A percentile compares a stretch with the other conserved stretches of the same genome.
These are phyloP conservation scores for Durio zibethinus DNA, from an alignment of 345 rosid genomes.

Conservation along the genomic window DNA sequence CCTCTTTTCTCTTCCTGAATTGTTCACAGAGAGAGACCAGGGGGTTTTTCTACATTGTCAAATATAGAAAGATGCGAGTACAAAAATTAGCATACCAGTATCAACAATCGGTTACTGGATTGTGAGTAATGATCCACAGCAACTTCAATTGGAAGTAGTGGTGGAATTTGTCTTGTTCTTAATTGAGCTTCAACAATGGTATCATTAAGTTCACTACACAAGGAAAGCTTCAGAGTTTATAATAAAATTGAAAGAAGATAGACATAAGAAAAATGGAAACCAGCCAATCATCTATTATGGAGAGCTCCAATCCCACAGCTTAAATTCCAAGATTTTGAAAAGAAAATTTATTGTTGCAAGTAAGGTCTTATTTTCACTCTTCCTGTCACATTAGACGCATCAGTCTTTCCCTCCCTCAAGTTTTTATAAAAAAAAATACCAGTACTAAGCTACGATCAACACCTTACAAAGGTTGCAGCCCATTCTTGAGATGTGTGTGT, in stretches of 20 bases:
- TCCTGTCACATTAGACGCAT: background rate
- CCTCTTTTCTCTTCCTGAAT: background rate
- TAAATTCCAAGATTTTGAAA: constrained; percentile 8
- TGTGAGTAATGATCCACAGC: constrained; percentile 35
- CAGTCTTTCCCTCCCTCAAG: no score
- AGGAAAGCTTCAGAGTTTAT: background rate
- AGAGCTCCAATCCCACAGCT: background rate
- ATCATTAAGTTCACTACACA: constrained; percentile 57
- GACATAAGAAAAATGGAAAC: background rate
- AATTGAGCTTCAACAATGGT: constrained; percentile 57
- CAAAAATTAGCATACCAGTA: constrained; percentile 34
- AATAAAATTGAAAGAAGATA: constrained; percentile 1
- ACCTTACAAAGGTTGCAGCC: constrained; percentile 68
- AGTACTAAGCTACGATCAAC: constrained; percentile 5
- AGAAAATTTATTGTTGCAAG: background rate
- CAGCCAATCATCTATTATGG: background rate
- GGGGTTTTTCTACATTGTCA: background rate
- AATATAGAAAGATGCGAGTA: background rate
- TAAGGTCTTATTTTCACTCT: background rate
- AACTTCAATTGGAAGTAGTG: constrained; percentile 40
- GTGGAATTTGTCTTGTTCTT: constrained; percentile 49
- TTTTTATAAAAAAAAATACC: no score
- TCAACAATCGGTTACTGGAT: constrained; percentile 46
- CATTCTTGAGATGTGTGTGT: constrained; percentile 65
- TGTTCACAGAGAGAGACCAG: background rate